phyloP scores from a whole-genome alignment of 23 red algal genomes.

The Pyropia yezoensis region DNA sequence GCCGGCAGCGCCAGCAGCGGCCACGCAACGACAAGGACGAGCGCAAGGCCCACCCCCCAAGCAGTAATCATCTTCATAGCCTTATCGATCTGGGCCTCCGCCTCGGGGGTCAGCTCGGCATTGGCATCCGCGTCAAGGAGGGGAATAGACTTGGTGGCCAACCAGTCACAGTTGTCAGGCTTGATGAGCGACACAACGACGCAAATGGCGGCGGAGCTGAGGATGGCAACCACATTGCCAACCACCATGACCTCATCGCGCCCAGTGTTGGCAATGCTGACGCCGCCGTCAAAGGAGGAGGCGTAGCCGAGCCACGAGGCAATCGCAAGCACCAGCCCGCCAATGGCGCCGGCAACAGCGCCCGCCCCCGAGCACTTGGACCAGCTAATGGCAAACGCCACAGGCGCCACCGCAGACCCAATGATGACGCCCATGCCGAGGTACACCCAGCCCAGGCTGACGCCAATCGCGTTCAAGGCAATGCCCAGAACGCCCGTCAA shows the following conservation, averaged over 20 bases:
- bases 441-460: slow-evolving; percentile 53
- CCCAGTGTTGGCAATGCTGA: slow-evolving; percentile 36
- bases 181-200: slow-evolving; percentile 18
- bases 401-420: slow-evolving; percentile 60
- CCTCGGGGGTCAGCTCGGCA: slow-evolving; percentile 26
- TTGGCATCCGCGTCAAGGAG: slow-evolving; percentile 47
- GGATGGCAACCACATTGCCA: slow-evolving; percentile 64
- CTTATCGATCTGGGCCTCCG: slow-evolving; percentile 22
- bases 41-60: slow-evolving; percentile 49
- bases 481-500: slow-evolving; percentile 72
- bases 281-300: slow-evolving; percentile 4
- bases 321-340: slow-evolving; percentile 22
- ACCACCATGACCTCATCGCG: slow-evolving; percentile 40
- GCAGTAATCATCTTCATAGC: slow-evolving; percentile 35
- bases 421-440: slow-evolving; percentile 72
- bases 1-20: slow-evolving; percentile 62
- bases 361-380: slow-evolving; percentile 25
- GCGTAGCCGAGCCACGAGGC: slow-evolving; percentile 56
- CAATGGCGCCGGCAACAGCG: slow-evolving; percentile 25
- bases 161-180: slow-evolving; percentile 54
- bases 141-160: slow-evolving; percentile 29
- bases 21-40: slow-evolving; percentile 50
- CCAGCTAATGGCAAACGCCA: slow-evolving; percentile 53
- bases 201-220: slow-evolving; percentile 52
- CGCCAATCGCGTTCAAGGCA: slow-evolving; percentile 48